Conservation (phyloP, 192 early-diverging fungal genomes). For the Coemansia sp. region DNA sequence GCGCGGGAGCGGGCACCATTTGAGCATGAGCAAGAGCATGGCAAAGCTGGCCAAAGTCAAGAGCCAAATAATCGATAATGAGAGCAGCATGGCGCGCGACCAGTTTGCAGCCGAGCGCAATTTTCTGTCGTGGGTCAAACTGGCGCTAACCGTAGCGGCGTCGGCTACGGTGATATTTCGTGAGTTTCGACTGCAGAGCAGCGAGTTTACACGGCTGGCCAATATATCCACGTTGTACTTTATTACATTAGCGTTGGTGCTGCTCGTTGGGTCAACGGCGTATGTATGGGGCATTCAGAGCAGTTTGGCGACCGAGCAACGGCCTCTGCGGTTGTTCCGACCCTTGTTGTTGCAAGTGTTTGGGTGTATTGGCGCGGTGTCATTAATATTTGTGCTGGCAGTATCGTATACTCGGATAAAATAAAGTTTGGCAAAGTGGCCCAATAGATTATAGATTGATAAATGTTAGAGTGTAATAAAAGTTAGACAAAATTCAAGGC, state of each 20-base stretch:
- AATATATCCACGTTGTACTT: conserved; percentile 23
- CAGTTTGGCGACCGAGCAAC: conserved; percentile 15
- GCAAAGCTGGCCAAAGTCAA: not conserved
- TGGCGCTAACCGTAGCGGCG: conserved; percentile 25
- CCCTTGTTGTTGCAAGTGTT: conserved; percentile 26
- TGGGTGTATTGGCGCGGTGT: conserved; percentile 27
- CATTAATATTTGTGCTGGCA: conserved; percentile 37
- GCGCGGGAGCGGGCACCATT: not conserved
- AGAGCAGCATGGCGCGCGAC: conserved; percentile 51
- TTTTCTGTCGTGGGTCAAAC: conserved; percentile 51
- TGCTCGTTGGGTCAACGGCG: conserved; percentile 22
- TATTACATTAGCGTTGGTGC: conserved; percentile 17
- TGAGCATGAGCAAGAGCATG: not conserved
- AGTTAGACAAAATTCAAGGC: not conserved
- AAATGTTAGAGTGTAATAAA: not conserved
- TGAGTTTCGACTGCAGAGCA: conserved; percentile 9
- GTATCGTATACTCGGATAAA: not conserved
- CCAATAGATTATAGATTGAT: too few species aligned
- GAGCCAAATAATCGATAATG: conserved; percentile 27
- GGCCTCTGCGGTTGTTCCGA: conserved; percentile 25
- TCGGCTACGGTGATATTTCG: conserved; percentile 24
- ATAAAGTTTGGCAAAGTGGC: too few species aligned
- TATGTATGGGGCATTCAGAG: conserved; percentile 25
- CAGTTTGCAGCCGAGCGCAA: conserved; percentile 51
- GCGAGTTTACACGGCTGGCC: conserved; percentile 11